Base-by-base conservation (phyloP, 192 early-diverging fungal species). In the Backusella parvicylindrica region DNA sequence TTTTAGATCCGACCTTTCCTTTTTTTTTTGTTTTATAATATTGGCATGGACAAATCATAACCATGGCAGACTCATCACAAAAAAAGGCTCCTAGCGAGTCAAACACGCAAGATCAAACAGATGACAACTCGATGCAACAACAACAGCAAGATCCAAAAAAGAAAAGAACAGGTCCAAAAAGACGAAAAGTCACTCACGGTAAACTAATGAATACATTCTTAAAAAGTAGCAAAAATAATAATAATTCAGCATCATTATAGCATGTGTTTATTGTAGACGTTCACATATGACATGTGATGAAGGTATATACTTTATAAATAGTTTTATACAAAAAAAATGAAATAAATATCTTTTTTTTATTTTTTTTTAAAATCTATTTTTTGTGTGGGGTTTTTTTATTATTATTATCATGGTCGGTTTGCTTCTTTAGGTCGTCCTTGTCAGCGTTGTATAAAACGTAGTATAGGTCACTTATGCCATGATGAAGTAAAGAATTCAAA, bases 261-360 rank as follows among this genome's bases (percentile, higher is more conserved):
- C 97, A 18, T 99, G 97, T 77, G 92, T 97, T 23, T 97, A 95
- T 77, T 99, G 97, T 85, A 88, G 96, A 82, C 86, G 96, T 75
- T 94, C 92, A 35, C 97, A 99, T 79, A 99, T 99, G 97, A 96
- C 96, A 16, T 98, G 97, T 83, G 95, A 95, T 75, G 89, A 92
- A 81, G 87, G 89, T 91, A 82, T 70, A 47, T 47, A 47, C 43
- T 47, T 47, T 47, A 3, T 35, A 36, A 37, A 68, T 38, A 68
- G n/a, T n/a, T n/a, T n/a, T n/a, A n/a, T 2, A 43, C 3, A 16
- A 21, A 23, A 68, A 33, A 33, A 33, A 28, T 28, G n/a, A n/a
- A 40, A 33, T n/a, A 35, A 67, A 37, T 15, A 67, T 1, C 1
- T 21, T 26, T 23, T 53, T 41, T 13, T 11, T 41, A 13, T 41